Percentiles rank a stretch among this genome's conserved stretches.
phyloP scores from a whole-genome alignment of 2,329 filamentous ascomycete species.

The Neoascochyta sp. region DNA sequence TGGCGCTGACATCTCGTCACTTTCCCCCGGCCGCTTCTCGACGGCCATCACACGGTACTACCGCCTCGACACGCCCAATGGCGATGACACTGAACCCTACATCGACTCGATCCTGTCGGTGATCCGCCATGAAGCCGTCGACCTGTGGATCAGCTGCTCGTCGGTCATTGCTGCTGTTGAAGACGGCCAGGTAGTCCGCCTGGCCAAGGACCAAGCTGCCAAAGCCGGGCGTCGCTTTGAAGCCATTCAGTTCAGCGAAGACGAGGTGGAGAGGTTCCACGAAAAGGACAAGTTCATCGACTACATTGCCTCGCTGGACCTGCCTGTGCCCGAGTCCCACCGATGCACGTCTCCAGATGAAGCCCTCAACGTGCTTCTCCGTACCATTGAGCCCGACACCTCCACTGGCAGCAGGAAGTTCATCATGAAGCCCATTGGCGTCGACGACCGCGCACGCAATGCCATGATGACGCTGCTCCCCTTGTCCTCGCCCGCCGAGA shows the following conservation, averaged over 20 bases:
- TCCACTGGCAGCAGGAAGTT: constrained; percentile 46
- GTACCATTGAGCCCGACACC: constrained; percentile 9
- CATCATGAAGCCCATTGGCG: constrained; percentile 63
- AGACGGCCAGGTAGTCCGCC: constrained; percentile 59
- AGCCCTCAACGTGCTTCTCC: constrained; percentile 51
- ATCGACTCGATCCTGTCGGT: constrained; percentile 56
- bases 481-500: constrained; percentile 50
- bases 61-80: constrained; percentile 38
- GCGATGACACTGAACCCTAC: constrained; percentile 49
- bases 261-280: constrained; percentile 57
- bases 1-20: constrained; percentile 58
- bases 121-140: constrained; percentile 57
- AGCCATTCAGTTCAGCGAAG: constrained; percentile 60
- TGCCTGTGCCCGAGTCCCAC: constrained; percentile 42
- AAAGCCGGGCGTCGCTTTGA: constrained; percentile 52
- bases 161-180: constrained; percentile 63
- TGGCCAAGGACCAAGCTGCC: constrained; percentile 48
- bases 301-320: constrained; percentile 49
- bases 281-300: constrained; percentile 64
- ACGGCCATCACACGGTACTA: constrained; percentile 55
- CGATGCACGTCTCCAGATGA: constrained; percentile 53
- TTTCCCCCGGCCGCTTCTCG: constrained; percentile 53
- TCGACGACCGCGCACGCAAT: constrained; percentile 58
- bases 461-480: constrained; percentile 64
- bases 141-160: constrained; percentile 72